These are phyloP conservation scores for Dalbergia cochinchinensis DNA, from an alignment of 306 rosid species.

Conservation along the genomic window DNA sequence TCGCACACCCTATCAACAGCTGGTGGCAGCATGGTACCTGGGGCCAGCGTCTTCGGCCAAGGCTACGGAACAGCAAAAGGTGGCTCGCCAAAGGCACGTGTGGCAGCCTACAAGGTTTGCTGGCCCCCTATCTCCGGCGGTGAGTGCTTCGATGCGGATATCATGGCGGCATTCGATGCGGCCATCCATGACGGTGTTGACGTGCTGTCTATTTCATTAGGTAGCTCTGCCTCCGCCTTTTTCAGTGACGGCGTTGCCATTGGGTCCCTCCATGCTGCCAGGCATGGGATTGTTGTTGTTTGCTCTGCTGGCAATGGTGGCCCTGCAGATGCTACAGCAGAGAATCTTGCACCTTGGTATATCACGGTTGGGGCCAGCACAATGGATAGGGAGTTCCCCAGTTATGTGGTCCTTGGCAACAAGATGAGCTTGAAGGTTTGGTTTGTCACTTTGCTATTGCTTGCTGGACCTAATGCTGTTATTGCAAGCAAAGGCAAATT, in stretches of 20 bases:
- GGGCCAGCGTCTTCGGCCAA: slow-evolving; percentile 71
- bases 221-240: slow-evolving; percentile 57
- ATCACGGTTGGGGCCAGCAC: slow-evolving; percentile 93
- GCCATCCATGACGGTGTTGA: slow-evolving; percentile 89
- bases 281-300: slow-evolving; percentile 76
- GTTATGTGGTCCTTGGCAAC: slow-evolving; percentile 67
- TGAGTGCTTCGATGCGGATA: slow-evolving; percentile 87
- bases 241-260: slow-evolving; percentile 79
- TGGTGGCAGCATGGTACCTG: slow-evolving; percentile 72
- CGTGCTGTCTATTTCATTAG: slow-evolving; percentile 81
- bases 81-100: slow-evolving; percentile 83
- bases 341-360: slow-evolving; percentile 77
- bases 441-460: slow-evolving; percentile 46
- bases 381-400: slow-evolving; percentile 81
- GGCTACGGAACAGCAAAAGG: slow-evolving; percentile 90
- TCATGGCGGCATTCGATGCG: slow-evolving; percentile 75
- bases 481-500: too few relatives aligned
- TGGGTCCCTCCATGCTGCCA: slow-evolving; percentile 86
- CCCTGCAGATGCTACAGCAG: slow-evolving; percentile 63
- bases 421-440: slow-evolving; percentile 65
- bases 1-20: slow-evolving; percentile 95
- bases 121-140: slow-evolving; percentile 71
- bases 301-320: slow-evolving; percentile 94
- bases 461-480: too few relatives aligned
- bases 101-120: slow-evolving; percentile 91